Base-by-base conservation (phyloP, 441 rosid genomes). In the Adansonia rubrostipa region DNA sequence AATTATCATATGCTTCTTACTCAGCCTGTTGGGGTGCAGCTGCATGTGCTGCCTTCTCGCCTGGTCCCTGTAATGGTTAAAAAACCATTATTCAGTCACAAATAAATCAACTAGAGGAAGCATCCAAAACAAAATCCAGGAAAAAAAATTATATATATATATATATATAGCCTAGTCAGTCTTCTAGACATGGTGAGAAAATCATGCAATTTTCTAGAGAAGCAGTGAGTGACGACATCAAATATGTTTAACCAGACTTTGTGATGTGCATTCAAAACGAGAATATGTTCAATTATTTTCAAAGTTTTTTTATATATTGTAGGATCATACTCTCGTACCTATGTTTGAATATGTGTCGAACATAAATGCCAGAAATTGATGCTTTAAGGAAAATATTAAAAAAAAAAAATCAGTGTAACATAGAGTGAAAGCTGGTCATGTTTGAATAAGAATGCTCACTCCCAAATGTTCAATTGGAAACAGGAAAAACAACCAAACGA, bases 11-110 rank as follows among this genome's bases (percentile, higher is more conserved):
- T 6, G 67, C 50, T 68, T 36, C 79, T 67, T 82, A 86, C 89
- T 85, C 86, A 2, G 87, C 65, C 72, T 69, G 75, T 80, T 82
- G 86, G 45, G 89, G 76, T 60, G 85, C 84, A 57, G 85, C 74
- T 58, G 82, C 69, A 1, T 88, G 82, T 24, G 82, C 76, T 58
- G 72, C 85, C 79, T 74, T 87, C 77, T 78, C 87, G 66, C 82
- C 85, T 24, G 86, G 92, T 57, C 91, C 91, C 86, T 89, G 80
- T 1, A 33, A 33, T 17, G 17, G 33, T 9, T 8, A 67, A 45
- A 9, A 56, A 48, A 48, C 4, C 19, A 45, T 22, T 4, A 44
- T 24, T 20, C 20, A 19, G 40, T 56, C 50, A 0, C 42, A 19
- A 57, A 1, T 9, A 17, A 33, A 36, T 8, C 5, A 10, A 45